Percentiles rank a stretch among this genome's conserved stretches.
phyloP scores from a whole-genome alignment of 805 yeast species.

The Grigorovia humatica region DNA sequence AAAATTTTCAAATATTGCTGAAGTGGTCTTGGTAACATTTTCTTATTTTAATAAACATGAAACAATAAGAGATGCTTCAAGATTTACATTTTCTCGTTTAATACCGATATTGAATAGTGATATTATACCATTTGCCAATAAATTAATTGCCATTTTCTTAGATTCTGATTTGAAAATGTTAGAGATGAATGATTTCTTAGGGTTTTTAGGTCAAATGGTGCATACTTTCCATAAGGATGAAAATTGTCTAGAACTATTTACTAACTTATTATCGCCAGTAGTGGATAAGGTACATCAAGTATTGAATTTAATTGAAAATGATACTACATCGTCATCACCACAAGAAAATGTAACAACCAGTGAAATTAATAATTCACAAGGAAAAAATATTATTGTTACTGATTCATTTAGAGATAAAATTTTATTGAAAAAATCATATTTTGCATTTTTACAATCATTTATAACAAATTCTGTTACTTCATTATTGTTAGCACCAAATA shows the following conservation, averaged over 20 bases:
- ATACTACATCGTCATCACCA: conserved; percentile 14
- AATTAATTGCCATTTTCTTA: conserved; percentile 59
- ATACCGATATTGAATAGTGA: conserved; percentile 57
- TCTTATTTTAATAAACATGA: conserved; percentile 61
- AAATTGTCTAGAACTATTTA: conserved; percentile 60
- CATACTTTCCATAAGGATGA: conserved; percentile 64
- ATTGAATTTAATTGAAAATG: conserved; percentile 35
- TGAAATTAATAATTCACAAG: conserved; percentile 3
- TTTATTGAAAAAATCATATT: conserved; percentile 57
- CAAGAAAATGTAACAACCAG: not conserved
- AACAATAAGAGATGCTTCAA: conserved; percentile 69
- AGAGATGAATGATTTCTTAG: conserved; percentile 71
- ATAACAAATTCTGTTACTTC: conserved; percentile 73
- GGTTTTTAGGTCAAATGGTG: conserved; percentile 80
- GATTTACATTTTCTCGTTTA: conserved; percentile 80
- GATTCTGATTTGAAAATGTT: conserved; percentile 43
- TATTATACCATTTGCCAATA: conserved; percentile 47
- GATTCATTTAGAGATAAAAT: conserved; percentile 57
- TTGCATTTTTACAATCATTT: conserved; percentile 58
- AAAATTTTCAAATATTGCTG: conserved; percentile 59
- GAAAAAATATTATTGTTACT: conserved; percentile 34
- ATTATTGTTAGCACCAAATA: conserved; percentile 59
- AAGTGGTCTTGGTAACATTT: conserved; percentile 73
- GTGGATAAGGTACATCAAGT: conserved; percentile 49
- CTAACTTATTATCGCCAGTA: conserved; percentile 67